Evolutionary conservation across 495 filamentous ascomycete genomes (phyloP), one percentile per base, ranked within the genome.

Genomic region (Podospora pseudopauciseta): DNA sequence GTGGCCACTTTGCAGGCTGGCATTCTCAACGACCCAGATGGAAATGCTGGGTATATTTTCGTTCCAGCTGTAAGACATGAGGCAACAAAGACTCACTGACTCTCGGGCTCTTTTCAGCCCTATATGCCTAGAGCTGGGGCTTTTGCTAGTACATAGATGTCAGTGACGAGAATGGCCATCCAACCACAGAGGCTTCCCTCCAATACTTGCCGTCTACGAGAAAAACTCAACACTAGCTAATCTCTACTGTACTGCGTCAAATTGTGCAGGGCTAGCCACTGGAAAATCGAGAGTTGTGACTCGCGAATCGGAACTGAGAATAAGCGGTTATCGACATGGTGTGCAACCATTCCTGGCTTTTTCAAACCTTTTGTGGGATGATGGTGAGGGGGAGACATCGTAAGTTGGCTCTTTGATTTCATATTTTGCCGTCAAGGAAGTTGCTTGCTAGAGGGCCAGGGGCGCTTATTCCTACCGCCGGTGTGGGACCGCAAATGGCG

Each of bases 381-480:
- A 58, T n/a, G 5, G 23, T 18, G 55, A 19, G 20, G 34, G 30
- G 16, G 20, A 39, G 30, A n/a, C n/a, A 63, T 49, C 61, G 34
- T 63, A 63, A 63, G 61, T 49, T 49, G 39, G 39, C 9, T 16
- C 2, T 5, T 49, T 49, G 39, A 49, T 49, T 49, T 49, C 9
- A 39, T 63, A 18, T 49, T 39, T 63, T 15, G 61, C 32, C 28
- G 61, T 39, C 61, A 63, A 63, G 61, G 61, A 63, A 63, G 61
- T 28, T 63, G 61, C 61, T 63, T 63, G 61, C 61, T 20, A 19
- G 28, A 49, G 30, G 61, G 18, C 18, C 61, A 4, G 61, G 61
- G 61, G 60, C 23, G 60, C 30, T 27, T 62, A 30, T 39, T 63
- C 19, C 19, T 63, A 63, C 61, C 61, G 32, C 32, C 18, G 34